Evolutionary conservation across 176 grass and related monocot species (phyloP), one percentile per base, ranked within the genome.

Genomic region (Bothriochloa decipiens): DNA sequence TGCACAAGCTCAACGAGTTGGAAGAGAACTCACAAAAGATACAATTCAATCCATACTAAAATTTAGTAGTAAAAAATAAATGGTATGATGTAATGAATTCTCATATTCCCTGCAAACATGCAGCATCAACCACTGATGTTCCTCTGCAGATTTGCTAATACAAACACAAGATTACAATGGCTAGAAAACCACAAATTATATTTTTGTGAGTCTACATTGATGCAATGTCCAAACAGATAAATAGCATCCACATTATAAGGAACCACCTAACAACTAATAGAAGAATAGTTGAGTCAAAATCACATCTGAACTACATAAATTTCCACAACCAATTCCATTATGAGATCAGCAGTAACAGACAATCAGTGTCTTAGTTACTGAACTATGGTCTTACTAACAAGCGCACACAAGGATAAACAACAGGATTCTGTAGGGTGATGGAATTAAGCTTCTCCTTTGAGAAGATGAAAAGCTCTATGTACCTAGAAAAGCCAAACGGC

Each of bases 261-360:
- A 79, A 65, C 39, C 65, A 65, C 39, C 65, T 65, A 79, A 27
- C 12, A 62, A 41, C 22, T 41, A 77, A 77, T 10, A 62, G 37
- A 41, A 12, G 7, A 42, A 64, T 17, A 46, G 27, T 32, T 46
- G 29, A 79, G 76, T 28, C 17, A 40, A 45, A 46, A 46, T 22
- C 25, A 63, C 71, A 50, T 25, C 36, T 41, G 36, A 77, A 39
- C 33, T 12, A 78, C 0, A 74, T 32, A 25, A 74, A 74, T 73
- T 47, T 73, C 43, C 43, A 49, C 42, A 50, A 11, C 17, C 72
- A 27, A 35, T 33, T 53, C 25, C 25, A 79, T 29, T 65, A 20
- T 11, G 40, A 32, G 15, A 46, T 79, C 25, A 79, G 60, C 23
- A 46, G 60, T 42, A 79, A 45, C 60, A 4, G 16, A 32, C 40